These are phyloP conservation scores for Physaria fendleri DNA, from an alignment of 345 rosid genomes.

Conservation along the genomic window DNA sequence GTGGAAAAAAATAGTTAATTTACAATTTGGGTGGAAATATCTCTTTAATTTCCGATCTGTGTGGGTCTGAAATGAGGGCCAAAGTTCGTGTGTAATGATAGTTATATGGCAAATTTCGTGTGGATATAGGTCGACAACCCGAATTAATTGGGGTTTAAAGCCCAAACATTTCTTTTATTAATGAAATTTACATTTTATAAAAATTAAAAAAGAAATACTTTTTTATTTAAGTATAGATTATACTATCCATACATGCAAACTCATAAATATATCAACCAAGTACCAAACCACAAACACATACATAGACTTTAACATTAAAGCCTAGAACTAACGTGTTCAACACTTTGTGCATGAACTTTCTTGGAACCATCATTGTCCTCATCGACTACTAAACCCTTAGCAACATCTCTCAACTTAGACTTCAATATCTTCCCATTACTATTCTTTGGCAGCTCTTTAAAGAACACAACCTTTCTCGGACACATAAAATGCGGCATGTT, in stretches of 20 bases:
- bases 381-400: conserved; percentile 26
- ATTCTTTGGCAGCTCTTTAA: conserved; percentile 42
- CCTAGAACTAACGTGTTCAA: not conserved
- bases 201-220: no score
- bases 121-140: no score
- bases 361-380: not conserved
- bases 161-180: no score
- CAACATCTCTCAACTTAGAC: conserved; percentile 33
- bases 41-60: no score
- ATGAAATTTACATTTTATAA: no score
- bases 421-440: conserved; percentile 50
- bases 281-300: not conserved
- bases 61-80: no score
- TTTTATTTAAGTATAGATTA: no score
- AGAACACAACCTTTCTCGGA: conserved; percentile 43
- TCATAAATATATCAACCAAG: not conserved
- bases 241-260: not conserved
- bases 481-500: conserved; percentile 49
- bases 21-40: no score
- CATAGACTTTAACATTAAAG: not conserved
- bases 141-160: no score
- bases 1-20: no score
- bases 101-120: no score
- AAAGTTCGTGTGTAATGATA: no score
- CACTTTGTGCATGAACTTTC: not conserved